phyloP scores from a whole-genome alignment of 768 basidiomycete species.

The Leucogyrophana mollusca region DNA sequence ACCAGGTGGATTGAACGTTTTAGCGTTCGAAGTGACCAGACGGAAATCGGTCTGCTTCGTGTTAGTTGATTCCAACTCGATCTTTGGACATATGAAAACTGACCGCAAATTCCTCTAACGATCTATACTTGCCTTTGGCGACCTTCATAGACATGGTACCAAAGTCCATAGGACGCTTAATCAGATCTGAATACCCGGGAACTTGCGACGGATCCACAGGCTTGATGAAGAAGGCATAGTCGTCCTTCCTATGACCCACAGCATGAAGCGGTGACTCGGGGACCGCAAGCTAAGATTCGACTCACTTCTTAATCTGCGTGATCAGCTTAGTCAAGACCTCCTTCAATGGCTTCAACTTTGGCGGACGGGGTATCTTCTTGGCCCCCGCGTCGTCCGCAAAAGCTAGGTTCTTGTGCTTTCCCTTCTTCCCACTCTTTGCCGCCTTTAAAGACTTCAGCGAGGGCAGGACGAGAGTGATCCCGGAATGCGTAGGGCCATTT shows the following conservation, averaged over 20 bases:
- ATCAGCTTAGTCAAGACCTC: conserved; percentile 71
- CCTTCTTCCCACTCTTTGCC: conserved; percentile 50
- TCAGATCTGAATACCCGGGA: conserved; percentile 61
- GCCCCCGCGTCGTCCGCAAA: conserved; percentile 20
- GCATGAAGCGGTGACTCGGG: not conserved
- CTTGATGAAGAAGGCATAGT: conserved; percentile 78
- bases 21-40: conserved; percentile 73
- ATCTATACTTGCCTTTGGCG: conserved; percentile 70
- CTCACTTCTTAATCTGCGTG: conserved; percentile 72
- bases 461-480: conserved; percentile 65
- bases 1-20: conserved; percentile 72
- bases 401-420: conserved; percentile 32
- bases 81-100: conserved; percentile 22
- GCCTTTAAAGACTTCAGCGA: conserved; percentile 63
- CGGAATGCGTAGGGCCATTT: conserved; percentile 33
- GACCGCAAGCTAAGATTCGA: not conserved
- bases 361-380: conserved; percentile 48
- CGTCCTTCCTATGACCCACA: conserved; percentile 61
- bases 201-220: conserved; percentile 65
- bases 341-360: conserved; percentile 77
- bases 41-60: conserved; percentile 58
- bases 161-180: conserved; percentile 90
- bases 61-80: not conserved
- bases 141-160: conserved; percentile 85
- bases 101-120: conserved; percentile 78